Percentiles rank a stretch among this genome's conserved stretches.
phyloP scores from a whole-genome alignment of 495 filamentous ascomycete genomes.

The Neurospora cerealis region DNA sequence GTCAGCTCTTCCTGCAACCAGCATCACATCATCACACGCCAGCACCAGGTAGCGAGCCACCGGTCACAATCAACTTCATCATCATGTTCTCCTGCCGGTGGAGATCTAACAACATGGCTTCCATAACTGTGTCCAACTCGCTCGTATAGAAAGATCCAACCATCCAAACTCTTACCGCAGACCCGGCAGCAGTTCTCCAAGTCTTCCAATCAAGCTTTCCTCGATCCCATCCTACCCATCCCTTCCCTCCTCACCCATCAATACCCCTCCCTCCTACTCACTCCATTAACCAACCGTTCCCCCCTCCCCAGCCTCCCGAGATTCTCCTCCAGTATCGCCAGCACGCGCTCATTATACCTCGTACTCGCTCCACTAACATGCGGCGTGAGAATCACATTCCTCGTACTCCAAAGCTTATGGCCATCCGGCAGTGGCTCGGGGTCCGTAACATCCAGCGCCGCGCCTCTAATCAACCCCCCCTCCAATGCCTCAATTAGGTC shows the following conservation, averaged over 20 bases:
- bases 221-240: neutral
- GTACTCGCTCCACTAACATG: slow-evolving; percentile 59
- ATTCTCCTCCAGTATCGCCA: slow-evolving; percentile 52
- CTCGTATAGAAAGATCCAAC: neutral
- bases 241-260: slow-evolving; percentile 9
- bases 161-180: neutral
- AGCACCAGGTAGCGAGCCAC: neutral
- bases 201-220: neutral
- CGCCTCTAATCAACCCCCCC: slow-evolving; percentile 48
- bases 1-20: neutral
- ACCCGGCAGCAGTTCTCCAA: neutral
- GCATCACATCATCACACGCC: neutral
- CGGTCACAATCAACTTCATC: neutral
- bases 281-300: slow-evolving; percentile 55
- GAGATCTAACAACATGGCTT: neutral
- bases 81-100: neutral
- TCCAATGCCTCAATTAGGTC: slow-evolving; percentile 57
- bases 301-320: slow-evolving; percentile 48
- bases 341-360: slow-evolving; percentile 50
- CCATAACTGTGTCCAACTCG: neutral
- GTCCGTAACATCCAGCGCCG: slow-evolving; percentile 80
- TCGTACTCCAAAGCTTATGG: slow-evolving; percentile 60
- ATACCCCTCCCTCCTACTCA: slow-evolving; percentile 54
- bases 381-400: slow-evolving; percentile 69
- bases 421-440: slow-evolving; percentile 69